These are phyloP conservation scores for Metschnikowia gelsemii DNA, from an alignment of 805 yeast genomes.

Conservation along the genomic window DNA sequence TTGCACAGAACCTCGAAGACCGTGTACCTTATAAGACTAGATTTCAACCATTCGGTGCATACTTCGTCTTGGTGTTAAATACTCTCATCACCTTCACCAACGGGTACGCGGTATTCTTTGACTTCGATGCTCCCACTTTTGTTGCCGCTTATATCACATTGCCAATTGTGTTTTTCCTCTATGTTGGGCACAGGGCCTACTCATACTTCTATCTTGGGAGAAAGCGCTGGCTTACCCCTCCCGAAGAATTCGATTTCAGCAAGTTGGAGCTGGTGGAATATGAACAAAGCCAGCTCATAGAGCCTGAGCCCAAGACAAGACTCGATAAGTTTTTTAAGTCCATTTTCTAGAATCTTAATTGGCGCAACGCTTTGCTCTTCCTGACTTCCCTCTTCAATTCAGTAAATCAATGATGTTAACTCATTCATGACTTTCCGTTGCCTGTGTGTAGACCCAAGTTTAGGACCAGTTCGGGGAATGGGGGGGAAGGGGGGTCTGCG, in stretches of 20 bases:
- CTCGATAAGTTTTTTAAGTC: neutral
- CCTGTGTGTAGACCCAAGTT: neutral
- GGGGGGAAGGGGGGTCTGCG: no score
- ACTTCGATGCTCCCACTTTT: conserved; percentile 56
- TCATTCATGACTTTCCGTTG: no score
- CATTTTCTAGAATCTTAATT: neutral
- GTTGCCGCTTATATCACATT: conserved; percentile 72
- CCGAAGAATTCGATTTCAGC: conserved; percentile 57
- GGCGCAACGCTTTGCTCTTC: neutral
- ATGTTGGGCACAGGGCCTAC: conserved; percentile 57
- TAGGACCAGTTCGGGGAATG: neutral
- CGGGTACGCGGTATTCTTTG: conserved; percentile 68
- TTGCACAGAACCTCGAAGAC: conserved; percentile 50
- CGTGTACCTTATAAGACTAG: conserved; percentile 58
- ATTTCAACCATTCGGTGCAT: conserved; percentile 59
- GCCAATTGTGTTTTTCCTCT: conserved; percentile 53
- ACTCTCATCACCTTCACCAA: conserved; percentile 60
- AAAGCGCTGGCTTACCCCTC: conserved; percentile 45
- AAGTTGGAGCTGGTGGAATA: conserved; percentile 63
- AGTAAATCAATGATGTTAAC: no score
- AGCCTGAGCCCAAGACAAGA: conserved; percentile 11
- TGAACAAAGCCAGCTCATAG: conserved; percentile 42
- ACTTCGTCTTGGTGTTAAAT: conserved; percentile 50
- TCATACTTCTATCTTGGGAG: conserved; percentile 28
- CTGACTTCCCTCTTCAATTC: no score